These are phyloP conservation scores for Berberis vulgaris DNA, from an alignment of 164 flowering plant species.

Conservation along the genomic window DNA sequence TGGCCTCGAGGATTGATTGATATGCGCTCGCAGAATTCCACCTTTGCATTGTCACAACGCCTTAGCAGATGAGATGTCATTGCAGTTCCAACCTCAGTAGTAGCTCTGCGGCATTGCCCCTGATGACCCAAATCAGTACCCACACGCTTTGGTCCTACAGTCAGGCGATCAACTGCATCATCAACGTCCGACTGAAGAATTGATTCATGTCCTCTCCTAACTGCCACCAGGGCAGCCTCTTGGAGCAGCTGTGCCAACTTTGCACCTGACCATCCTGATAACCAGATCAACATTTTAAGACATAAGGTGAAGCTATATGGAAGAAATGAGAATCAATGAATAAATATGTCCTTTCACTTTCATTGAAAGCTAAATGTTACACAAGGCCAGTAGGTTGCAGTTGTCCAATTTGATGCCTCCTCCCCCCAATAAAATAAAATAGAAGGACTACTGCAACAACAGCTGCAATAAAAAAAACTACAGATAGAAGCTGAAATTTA, in stretches of 20 bases:
- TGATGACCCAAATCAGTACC: slow-evolving; percentile 80
- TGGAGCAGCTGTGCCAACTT: slow-evolving; percentile 86
- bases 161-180: slow-evolving; percentile 91
- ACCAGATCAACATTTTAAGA: slow-evolving; percentile 6
- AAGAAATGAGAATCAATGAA: not conserved
- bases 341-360: not conserved
- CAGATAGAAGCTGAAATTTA: no score
- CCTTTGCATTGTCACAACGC: slow-evolving; percentile 63
- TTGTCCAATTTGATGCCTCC: no score
- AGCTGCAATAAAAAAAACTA: no score
- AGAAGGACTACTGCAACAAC: no score
- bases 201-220: slow-evolving; percentile 66
- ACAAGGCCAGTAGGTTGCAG: no score
- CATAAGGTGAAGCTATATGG: not conserved
- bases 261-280: slow-evolving; percentile 94
- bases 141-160: slow-evolving; percentile 83
- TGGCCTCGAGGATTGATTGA: slow-evolving; percentile 87
- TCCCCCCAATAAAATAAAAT: no score
- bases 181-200: slow-evolving; percentile 78
- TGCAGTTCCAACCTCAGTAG: slow-evolving; percentile 84
- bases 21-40: slow-evolving; percentile 78
- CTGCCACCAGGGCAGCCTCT: slow-evolving; percentile 96
- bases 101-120: slow-evolving; percentile 89
- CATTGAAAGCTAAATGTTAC: no score
- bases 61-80: slow-evolving; percentile 79